Evolutionary conservation across 768 basidiomycete species (phyloP).

Genomic region (Mycena leptocephala): DNA sequence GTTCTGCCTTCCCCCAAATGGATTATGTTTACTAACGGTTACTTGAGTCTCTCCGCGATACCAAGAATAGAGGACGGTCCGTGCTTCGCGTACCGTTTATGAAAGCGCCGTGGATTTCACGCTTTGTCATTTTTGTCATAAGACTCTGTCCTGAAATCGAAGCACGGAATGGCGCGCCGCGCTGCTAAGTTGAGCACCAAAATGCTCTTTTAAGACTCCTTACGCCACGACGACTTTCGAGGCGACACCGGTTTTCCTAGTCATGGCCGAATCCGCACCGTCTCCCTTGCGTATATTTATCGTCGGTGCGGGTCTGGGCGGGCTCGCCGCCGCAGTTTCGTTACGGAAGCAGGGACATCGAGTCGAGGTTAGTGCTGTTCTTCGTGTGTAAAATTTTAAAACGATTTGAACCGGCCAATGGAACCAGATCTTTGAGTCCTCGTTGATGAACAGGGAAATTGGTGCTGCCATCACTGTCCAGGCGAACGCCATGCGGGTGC

Average conservation of each 20-base stretch:
- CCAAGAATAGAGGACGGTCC: not conserved
- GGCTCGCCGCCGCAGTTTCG: not conserved
- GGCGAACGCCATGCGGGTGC: conserved; percentile 24
- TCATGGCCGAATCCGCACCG: not conserved
- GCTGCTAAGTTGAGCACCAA: not conserved
- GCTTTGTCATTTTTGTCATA: not conserved
- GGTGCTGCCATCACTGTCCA: conserved; percentile 25
- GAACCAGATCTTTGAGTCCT: conserved; percentile 29
- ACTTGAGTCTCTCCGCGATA: not conserved
- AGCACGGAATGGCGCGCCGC: not conserved
- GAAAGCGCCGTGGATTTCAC: not conserved
- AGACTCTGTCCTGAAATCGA: not conserved
- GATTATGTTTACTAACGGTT: not conserved
- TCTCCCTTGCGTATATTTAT: not conserved
- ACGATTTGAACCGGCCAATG: not conserved
- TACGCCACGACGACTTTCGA: too few species aligned
- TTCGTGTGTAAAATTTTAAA: too few species aligned
- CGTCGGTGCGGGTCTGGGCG: not conserved
- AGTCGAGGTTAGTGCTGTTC: not conserved
- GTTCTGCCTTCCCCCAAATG: not conserved
- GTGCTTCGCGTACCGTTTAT: not conserved
- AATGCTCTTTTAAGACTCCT: not conserved
- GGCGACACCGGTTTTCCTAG: too few species aligned
- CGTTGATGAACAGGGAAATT: conserved; percentile 29
- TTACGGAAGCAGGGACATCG: not conserved